These are phyloP conservation scores for Aureobasidium sp. DNA, from an alignment of 2,329 filamentous ascomycete species.

Conservation along the genomic window DNA sequence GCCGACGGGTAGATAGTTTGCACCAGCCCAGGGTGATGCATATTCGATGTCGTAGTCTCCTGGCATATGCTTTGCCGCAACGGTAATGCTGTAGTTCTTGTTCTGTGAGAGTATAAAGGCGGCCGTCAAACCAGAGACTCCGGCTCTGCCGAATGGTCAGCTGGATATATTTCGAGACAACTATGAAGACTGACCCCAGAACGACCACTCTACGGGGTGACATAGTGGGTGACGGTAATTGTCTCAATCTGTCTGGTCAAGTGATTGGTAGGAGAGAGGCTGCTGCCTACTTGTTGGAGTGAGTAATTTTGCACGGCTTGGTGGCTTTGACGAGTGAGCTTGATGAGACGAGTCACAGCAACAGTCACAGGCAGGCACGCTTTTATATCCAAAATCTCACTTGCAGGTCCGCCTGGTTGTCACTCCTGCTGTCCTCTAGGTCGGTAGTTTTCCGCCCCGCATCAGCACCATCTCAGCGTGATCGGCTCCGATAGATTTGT, in stretches of 20 bases:
- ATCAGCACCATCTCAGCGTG: neutral
- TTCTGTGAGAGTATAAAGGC: slow-evolving; percentile 55
- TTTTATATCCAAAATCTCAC: neutral
- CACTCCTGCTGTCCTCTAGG: neutral
- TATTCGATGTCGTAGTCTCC: slow-evolving; percentile 91
- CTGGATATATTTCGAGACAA: slow-evolving; percentile 31
- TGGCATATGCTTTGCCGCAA: slow-evolving; percentile 84
- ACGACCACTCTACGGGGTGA: slow-evolving; percentile 36
- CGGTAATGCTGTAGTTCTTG: slow-evolving; percentile 53
- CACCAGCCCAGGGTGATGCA: slow-evolving; percentile 81
- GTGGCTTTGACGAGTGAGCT: neutral
- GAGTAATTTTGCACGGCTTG: neutral
- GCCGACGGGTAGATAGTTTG: slow-evolving; percentile 61
- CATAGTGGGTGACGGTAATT: neutral
- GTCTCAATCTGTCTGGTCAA: neutral
- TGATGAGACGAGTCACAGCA: neutral
- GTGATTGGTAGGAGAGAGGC: neutral
- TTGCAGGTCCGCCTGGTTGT: neutral
- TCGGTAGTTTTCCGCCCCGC: neutral
- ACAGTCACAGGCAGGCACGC: neutral
- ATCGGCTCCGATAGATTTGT: neutral
- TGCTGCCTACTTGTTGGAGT: neutral
- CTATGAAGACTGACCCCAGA: slow-evolving; percentile 37
- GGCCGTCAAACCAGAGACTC: slow-evolving; percentile 60
- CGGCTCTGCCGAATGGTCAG: slow-evolving; percentile 35